Percentiles rank a stretch among this genome's conserved stretches.
phyloP scores from a whole-genome alignment of 164 flowering plant genomes.

The grape (Vitis vinifera) region DNA sequence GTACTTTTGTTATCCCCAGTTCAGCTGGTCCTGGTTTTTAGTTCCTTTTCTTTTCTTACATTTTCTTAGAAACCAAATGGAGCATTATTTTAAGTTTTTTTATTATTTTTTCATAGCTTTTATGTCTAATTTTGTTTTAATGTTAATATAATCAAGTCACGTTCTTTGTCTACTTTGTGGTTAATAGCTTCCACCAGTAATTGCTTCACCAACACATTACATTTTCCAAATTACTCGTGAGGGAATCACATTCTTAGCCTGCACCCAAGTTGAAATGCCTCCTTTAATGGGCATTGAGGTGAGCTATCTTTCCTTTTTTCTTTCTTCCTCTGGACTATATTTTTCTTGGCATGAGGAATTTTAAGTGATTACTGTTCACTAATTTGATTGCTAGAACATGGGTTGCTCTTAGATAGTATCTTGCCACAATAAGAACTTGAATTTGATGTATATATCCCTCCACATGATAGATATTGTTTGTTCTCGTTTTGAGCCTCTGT shows the following conservation, averaged over 20 bases:
- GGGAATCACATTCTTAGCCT: slow-evolving; percentile 90
- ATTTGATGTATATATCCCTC: too few species aligned
- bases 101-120: neutral
- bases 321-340: neutral
- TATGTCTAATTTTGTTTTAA: neutral
- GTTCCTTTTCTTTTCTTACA: neutral
- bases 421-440: too few species aligned
- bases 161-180: neutral
- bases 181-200: slow-evolving; percentile 68
- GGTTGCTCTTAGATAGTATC: too few species aligned
- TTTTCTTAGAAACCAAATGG: too few species aligned
- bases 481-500: too few species aligned
- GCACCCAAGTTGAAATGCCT: slow-evolving; percentile 97
- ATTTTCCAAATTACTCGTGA: slow-evolving; percentile 87
- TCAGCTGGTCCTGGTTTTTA: too few species aligned
- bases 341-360: too few species aligned
- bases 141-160: too few species aligned
- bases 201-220: slow-evolving; percentile 98
- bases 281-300: slow-evolving; percentile 98
- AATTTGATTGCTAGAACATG: too few species aligned
- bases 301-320: slow-evolving; percentile 2
- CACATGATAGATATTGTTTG: neutral
- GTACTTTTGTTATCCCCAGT: too few species aligned
- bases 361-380: too few species aligned
- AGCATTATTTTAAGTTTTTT: neutral